phyloP scores from a whole-genome alignment of 768 basidiomycete genomes.

The Suillus spraguei region DNA sequence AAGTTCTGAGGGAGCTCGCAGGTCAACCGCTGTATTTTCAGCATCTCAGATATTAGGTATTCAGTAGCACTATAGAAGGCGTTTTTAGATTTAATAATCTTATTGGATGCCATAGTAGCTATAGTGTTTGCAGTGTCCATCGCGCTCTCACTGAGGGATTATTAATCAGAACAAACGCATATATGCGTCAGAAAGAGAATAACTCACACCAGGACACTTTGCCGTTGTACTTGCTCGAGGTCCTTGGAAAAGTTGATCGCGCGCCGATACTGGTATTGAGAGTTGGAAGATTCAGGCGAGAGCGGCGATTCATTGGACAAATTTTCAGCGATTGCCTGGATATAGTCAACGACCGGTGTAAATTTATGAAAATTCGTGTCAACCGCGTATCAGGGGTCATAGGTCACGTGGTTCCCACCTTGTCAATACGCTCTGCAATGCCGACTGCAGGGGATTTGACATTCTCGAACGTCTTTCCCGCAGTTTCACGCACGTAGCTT shows the following conservation, averaged over 20 bases:
- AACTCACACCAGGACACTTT: constrained; percentile 65
- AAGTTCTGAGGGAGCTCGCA: constrained; percentile 59
- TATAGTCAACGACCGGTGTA: constrained; percentile 73
- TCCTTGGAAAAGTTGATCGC: constrained; percentile 69
- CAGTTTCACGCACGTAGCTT: constrained; percentile 56
- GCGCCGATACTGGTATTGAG: constrained; percentile 80
- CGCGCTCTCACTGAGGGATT: constrained; percentile 59
- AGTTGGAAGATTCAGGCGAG: constrained; percentile 50
- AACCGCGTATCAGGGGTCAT: constrained; percentile 14
- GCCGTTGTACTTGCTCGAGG: constrained; percentile 68
- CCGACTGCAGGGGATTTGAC: constrained; percentile 64
- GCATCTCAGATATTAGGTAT: constrained; percentile 71
- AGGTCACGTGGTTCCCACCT: constrained; percentile 46
- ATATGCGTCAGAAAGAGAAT: constrained; percentile 5
- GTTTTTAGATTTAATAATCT: constrained; percentile 53
- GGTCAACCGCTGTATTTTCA: constrained; percentile 64
- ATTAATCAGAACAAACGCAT: constrained; percentile 12
- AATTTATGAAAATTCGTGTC: constrained; percentile 48
- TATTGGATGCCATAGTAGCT: constrained; percentile 58
- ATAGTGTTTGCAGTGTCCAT: constrained; percentile 68
- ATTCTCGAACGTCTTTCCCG: constrained; percentile 67
- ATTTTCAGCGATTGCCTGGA: constrained; percentile 59
- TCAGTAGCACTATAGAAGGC: constrained; percentile 64
- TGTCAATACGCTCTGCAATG: constrained; percentile 70
- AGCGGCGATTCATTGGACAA: constrained; percentile 48